phyloP scores from a whole-genome alignment of 441 rosid species.

The Bocquillonia castaneifolia region DNA sequence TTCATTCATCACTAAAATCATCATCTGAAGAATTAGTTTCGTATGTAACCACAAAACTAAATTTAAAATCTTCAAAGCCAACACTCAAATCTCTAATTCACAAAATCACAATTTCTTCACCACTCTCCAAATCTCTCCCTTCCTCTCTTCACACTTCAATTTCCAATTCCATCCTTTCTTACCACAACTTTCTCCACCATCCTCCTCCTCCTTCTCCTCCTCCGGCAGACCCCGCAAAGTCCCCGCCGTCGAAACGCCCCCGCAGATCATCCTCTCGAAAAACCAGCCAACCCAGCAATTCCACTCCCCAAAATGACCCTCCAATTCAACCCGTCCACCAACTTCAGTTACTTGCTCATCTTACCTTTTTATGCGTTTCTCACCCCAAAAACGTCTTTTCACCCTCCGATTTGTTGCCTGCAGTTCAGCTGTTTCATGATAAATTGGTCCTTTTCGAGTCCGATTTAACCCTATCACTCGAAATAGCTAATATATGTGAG shows the following conservation, averaged over 20 bases:
- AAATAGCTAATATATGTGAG: conserved; percentile 70
- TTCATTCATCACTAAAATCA: conserved; percentile 59
- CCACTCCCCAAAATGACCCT: too few species aligned
- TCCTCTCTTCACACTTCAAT: too few species aligned
- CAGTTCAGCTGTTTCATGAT: conserved; percentile 61
- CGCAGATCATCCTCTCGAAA: conserved; percentile 46
- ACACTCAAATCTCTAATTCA: conserved; percentile 58
- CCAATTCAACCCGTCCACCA: conserved; percentile 30
- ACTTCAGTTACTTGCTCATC: conserved; percentile 45
- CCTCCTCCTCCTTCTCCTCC: conserved; percentile 17
- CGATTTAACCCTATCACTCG: conserved; percentile 49
- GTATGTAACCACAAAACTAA: conserved; percentile 37
- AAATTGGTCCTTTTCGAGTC: conserved; percentile 62
- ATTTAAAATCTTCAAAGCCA: conserved; percentile 56
- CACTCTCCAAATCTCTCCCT: conserved; percentile 51
- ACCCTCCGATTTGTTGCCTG: conserved; percentile 44
- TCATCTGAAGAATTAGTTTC: conserved; percentile 69
- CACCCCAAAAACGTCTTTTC: conserved; percentile 48
- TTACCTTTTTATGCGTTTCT: conserved; percentile 43
- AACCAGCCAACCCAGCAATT: conserved; percentile 32
- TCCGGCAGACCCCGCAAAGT: conserved; percentile 30
- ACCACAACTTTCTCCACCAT: conserved; percentile 1
- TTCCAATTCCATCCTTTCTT: conserved; percentile 14
- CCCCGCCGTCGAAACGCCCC: conserved; percentile 64
- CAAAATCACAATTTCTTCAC: conserved; percentile 46